These are phyloP conservation scores for Candida sithepensis DNA, from an alignment of 805 yeast species.

Conservation along the genomic window DNA sequence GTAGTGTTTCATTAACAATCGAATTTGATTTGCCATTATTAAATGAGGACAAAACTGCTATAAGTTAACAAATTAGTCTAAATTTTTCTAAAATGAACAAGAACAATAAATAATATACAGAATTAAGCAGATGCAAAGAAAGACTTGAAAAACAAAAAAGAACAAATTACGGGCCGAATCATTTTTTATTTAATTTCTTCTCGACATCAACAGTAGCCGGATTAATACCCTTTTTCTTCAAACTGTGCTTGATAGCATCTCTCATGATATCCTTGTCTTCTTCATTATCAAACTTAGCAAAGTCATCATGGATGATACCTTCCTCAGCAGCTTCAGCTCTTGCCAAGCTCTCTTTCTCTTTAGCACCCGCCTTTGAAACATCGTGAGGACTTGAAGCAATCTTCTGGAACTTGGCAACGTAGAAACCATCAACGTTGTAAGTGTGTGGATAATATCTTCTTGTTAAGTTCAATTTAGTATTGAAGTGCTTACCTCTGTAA, in stretches of 20 bases:
- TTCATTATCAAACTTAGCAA: slow-evolving; percentile 73
- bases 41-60: too few relatives aligned
- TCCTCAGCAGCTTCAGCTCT: slow-evolving; percentile 74
- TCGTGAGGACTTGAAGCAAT: slow-evolving; percentile 83
- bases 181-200: slow-evolving; percentile 20
- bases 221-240: slow-evolving; percentile 71
- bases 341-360: slow-evolving; percentile 79
- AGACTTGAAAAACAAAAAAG: neutral
- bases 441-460: slow-evolving; percentile 98
- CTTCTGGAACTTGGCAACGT: slow-evolving; percentile 94
- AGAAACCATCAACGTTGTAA: slow-evolving; percentile 97
- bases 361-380: slow-evolving; percentile 81
- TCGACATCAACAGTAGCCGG: slow-evolving; percentile 43
- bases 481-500: slow-evolving; percentile 89
- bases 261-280: slow-evolving; percentile 73
- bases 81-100: neutral
- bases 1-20: too few relatives aligned
- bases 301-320: slow-evolving; percentile 81
- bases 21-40: too few relatives aligned
- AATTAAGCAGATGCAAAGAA: neutral
- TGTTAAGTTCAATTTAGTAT: slow-evolving; percentile 70
- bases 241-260: slow-evolving; percentile 59
- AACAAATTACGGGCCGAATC: too few relatives aligned
- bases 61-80: neutral
- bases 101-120: slow-evolving; percentile 2